A percentile compares a stretch with the other conserved stretches of the same genome.
Evolutionary conservation across 495 filamentous ascomycete species (phyloP).

Genomic region (Pyronema domesticum): DNA sequence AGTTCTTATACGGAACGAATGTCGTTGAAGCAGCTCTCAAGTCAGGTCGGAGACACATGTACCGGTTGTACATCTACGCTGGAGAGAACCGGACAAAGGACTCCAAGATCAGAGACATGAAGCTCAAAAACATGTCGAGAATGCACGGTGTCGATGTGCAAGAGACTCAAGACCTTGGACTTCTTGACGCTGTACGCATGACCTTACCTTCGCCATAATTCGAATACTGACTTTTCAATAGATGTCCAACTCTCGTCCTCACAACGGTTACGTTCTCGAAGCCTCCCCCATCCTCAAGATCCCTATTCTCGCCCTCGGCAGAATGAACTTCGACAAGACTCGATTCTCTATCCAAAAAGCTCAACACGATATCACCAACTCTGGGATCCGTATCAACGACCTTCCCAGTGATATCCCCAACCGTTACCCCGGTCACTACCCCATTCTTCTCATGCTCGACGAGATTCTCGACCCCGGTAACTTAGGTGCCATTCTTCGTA

Average conservation of each 20-base stretch:
- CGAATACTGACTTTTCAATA: slow-evolving; percentile 14
- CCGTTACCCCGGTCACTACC: slow-evolving; percentile 35
- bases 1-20: slow-evolving; percentile 75
- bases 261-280: slow-evolving; percentile 84
- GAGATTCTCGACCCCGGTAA: slow-evolving; percentile 80
- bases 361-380: slow-evolving; percentile 37
- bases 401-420: slow-evolving; percentile 30
- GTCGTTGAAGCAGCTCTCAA: slow-evolving; percentile 68
- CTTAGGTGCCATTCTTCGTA: slow-evolving; percentile 71
- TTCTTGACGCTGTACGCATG: slow-evolving; percentile 42
- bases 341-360: slow-evolving; percentile 42
- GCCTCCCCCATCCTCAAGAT: slow-evolving; percentile 61
- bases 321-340: slow-evolving; percentile 26
- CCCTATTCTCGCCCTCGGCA: slow-evolving; percentile 44
- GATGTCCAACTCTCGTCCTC: slow-evolving; percentile 64
- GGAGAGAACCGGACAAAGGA: slow-evolving; percentile 31
- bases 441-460: slow-evolving; percentile 65
- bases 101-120: slow-evolving; percentile 26
- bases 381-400: neutral
- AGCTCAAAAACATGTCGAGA: slow-evolving; percentile 41
- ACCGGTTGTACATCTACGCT: slow-evolving; percentile 64
- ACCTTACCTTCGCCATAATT: no score
- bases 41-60: slow-evolving; percentile 49
- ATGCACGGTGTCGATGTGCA: slow-evolving; percentile 36
- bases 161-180: slow-evolving; percentile 33